A percentile compares a stretch with the other conserved stretches of the same genome.
These are phyloP conservation scores for Sphaerostilbella broomeana DNA, from an alignment of 2,329 filamentous ascomycete species.

Conservation along the genomic window DNA sequence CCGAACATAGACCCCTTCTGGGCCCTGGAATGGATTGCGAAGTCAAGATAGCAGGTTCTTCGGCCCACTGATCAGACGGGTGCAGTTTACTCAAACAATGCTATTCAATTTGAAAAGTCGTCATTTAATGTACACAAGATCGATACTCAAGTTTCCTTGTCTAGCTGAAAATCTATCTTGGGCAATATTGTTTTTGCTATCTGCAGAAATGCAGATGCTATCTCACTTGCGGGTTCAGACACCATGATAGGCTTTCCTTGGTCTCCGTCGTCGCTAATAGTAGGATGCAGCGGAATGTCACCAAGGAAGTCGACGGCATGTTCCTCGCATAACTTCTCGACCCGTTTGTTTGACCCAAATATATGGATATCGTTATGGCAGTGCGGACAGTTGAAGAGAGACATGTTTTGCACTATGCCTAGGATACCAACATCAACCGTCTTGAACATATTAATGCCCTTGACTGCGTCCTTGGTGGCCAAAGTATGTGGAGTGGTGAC, in stretches of 20 bases:
- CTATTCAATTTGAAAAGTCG: no score
- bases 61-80: no score
- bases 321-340: slow-evolving; percentile 61
- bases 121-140: no score
- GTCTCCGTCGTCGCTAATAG: slow-evolving; percentile 83
- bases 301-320: slow-evolving; percentile 74
- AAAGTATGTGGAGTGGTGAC: slow-evolving; percentile 92
- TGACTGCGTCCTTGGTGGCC: slow-evolving; percentile 83
- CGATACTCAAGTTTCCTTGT: background rate
- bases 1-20: slow-evolving; percentile 7
- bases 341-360: slow-evolving; percentile 62
- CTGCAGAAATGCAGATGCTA: slow-evolving; percentile 63
- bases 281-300: slow-evolving; percentile 80
- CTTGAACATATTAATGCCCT: slow-evolving; percentile 88
- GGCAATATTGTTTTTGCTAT: slow-evolving; percentile 54
- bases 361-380: slow-evolving; percentile 70
- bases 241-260: slow-evolving; percentile 85
- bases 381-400: slow-evolving; percentile 71
- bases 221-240: slow-evolving; percentile 68
- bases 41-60: slow-evolving; percentile 13
- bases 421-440: slow-evolving; percentile 75
- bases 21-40: slow-evolving; percentile 11
- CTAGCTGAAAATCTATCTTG: slow-evolving; percentile 35
- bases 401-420: slow-evolving; percentile 91
- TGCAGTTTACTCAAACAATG: slow-evolving; percentile 4